A percentile compares a stretch with the other conserved stretches of the same genome.
phyloP scores from a whole-genome alignment of 2,329 filamentous ascomycete genomes.

The Blumeria hordei region DNA sequence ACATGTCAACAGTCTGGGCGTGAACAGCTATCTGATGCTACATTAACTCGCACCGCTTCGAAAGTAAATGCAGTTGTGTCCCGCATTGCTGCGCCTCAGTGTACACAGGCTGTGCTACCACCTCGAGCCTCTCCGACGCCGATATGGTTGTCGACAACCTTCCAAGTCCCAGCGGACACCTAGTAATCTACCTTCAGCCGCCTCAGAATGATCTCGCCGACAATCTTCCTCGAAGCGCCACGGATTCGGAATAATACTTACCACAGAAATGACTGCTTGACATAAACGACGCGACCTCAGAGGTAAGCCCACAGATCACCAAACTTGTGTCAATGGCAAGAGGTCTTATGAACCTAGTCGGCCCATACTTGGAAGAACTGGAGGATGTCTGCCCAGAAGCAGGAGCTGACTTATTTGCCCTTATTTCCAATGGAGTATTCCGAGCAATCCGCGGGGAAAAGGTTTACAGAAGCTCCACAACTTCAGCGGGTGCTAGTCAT shows the following conservation, averaged over 20 bases:
- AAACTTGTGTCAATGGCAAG: background rate
- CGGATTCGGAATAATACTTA: background rate
- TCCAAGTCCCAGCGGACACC: background rate
- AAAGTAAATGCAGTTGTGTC: background rate
- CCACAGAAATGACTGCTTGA: background rate
- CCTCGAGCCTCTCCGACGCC: background rate
- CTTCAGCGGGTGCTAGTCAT: background rate
- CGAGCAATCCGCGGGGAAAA: background rate
- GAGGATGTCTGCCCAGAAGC: background rate
- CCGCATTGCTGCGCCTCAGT: background rate
- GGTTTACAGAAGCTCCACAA: background rate
- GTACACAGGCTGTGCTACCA: background rate
- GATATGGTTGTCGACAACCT: background rate
- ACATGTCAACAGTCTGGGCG: background rate
- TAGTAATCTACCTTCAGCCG: background rate
- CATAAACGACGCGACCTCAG: background rate
- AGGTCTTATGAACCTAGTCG: background rate
- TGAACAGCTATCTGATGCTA: background rate
- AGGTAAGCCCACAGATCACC: no score
- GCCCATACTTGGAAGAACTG: background rate
- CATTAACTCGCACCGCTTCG: background rate
- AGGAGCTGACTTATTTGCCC: background rate
- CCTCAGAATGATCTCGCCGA: background rate
- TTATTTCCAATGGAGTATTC: background rate
- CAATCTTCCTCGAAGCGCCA: background rate